Conservation (phyloP, 495 filamentous ascomycete species). For the Halenospora varia region DNA sequence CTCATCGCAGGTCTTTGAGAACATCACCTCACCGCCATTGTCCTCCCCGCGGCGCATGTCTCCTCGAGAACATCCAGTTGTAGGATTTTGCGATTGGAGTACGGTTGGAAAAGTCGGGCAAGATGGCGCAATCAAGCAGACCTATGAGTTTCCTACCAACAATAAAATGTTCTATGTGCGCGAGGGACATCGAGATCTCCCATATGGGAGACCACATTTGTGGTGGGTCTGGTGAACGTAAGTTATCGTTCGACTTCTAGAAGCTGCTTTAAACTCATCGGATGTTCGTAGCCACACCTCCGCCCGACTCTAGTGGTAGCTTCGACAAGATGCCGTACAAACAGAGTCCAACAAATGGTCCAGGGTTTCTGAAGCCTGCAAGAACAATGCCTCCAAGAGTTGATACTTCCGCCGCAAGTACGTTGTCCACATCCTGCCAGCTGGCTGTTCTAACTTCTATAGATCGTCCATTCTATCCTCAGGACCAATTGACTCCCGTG, state of each 20-base stretch:
- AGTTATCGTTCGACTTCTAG: slow-evolving; percentile 1
- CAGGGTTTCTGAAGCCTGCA: slow-evolving; percentile 26
- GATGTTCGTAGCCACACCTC: slow-evolving; percentile 31
- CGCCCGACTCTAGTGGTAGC: slow-evolving; percentile 28
- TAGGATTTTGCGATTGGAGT: slow-evolving; percentile 10
- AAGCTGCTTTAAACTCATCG: slow-evolving; percentile 8
- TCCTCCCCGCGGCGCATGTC: slow-evolving; percentile 11
- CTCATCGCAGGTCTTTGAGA: neutral
- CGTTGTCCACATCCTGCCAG: slow-evolving; percentile 19
- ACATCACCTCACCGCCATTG: neutral
- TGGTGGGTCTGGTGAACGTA: slow-evolving; percentile 29
- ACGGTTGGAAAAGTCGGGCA: slow-evolving; percentile 22
- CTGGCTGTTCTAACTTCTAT: slow-evolving; percentile 4
- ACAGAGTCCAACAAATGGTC: slow-evolving; percentile 17
- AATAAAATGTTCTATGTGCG: slow-evolving; percentile 94
- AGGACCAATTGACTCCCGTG: slow-evolving; percentile 56
- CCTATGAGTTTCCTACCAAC: slow-evolving; percentile 75
- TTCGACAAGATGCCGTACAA: slow-evolving; percentile 21
- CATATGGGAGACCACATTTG: slow-evolving; percentile 91
- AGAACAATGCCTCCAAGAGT: slow-evolving; percentile 42
- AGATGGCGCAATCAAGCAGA: slow-evolving; percentile 43
- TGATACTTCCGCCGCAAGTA: slow-evolving; percentile 56
- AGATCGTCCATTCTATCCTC: slow-evolving; percentile 61
- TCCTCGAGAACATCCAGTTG: slow-evolving; percentile 3
- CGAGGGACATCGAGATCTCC: slow-evolving; percentile 79